phyloP scores from a whole-genome alignment of 345 rosid species.

The Hypericum androsaemum region DNA sequence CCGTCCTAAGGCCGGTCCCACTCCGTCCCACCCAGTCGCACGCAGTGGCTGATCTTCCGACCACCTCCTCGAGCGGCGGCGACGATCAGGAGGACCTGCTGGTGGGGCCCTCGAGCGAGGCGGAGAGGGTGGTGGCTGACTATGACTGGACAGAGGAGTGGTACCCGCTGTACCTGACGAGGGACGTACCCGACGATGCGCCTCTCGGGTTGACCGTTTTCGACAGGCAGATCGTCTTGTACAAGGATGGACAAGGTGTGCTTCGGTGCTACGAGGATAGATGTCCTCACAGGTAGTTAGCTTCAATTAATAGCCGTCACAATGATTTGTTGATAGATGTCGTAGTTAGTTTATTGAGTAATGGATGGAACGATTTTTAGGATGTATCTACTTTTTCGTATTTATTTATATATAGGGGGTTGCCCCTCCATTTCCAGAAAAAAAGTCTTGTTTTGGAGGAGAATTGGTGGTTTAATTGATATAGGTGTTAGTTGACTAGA shows the following conservation, averaged over 20 bases:
- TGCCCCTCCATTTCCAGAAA: no score
- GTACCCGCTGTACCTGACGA: constrained; percentile 81
- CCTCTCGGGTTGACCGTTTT: constrained; percentile 56
- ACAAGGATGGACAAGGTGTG: background rate
- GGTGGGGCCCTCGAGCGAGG: constrained; percentile 25
- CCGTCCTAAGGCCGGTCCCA: background rate
- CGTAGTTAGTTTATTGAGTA: no score
- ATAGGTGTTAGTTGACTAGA: no score
- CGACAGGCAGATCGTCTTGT: constrained; percentile 1
- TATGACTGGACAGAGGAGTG: constrained; percentile 90
- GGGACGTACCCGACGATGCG: constrained; percentile 76
- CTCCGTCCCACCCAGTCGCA: constrained; percentile 9
- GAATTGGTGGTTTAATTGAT: no score
- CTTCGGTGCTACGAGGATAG: background rate
- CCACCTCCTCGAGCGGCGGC: constrained; percentile 6
- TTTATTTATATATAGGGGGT: no score
- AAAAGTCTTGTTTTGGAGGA: no score
- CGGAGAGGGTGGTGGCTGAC: constrained; percentile 37
- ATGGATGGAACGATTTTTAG: no score
- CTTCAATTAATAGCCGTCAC: no score
- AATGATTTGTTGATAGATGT: no score
- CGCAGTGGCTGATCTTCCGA: constrained; percentile 26
- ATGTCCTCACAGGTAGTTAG: background rate
- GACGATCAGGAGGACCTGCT: constrained; percentile 15
- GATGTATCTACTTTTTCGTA: no score